Evolutionary conservation across 2,329 filamentous ascomycete species (phyloP).

Genomic region (Colletotrichum musicola): DNA sequence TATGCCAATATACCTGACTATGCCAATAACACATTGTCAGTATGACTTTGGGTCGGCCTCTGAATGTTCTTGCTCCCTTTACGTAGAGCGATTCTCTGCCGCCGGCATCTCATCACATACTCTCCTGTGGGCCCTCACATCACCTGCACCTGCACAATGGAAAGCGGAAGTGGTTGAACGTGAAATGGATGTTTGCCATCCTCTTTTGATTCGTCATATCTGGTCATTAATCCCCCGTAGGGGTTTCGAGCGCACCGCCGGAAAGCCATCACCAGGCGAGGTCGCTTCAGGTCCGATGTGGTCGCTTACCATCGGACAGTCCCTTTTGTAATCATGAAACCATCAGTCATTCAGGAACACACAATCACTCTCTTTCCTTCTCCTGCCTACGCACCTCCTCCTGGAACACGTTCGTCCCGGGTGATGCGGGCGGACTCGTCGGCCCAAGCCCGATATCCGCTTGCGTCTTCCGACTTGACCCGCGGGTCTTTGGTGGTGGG

Average conservation of each 20-base stretch:
- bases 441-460: slow-evolving; percentile 47
- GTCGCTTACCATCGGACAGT: slow-evolving; percentile 7
- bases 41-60: too few relatives aligned
- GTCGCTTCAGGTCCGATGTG: slow-evolving; percentile 2
- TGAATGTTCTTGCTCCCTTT: too few relatives aligned
- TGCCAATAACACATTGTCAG: too few relatives aligned
- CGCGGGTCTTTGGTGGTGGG: slow-evolving; percentile 33
- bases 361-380: slow-evolving; percentile 34
- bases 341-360: slow-evolving; percentile 6
- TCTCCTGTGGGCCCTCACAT: background rate
- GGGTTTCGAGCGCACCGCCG: slow-evolving; percentile 3
- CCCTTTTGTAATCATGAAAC: slow-evolving; percentile 9
- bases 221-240: slow-evolving; percentile 19
- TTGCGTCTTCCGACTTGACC: slow-evolving; percentile 38
- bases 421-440: slow-evolving; percentile 36
- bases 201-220: slow-evolving; percentile 24
- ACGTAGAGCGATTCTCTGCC: too few relatives aligned
- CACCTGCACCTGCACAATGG: background rate
- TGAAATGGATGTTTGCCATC: background rate
- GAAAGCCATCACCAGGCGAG: slow-evolving; percentile 33
- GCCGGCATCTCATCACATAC: background rate
- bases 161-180: background rate
- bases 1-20: background rate
- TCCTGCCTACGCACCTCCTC: slow-evolving; percentile 53
- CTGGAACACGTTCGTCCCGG: slow-evolving; percentile 50